Conservation (phyloP, 257 asterid genomes). For the Buddleja alternifolia region DNA sequence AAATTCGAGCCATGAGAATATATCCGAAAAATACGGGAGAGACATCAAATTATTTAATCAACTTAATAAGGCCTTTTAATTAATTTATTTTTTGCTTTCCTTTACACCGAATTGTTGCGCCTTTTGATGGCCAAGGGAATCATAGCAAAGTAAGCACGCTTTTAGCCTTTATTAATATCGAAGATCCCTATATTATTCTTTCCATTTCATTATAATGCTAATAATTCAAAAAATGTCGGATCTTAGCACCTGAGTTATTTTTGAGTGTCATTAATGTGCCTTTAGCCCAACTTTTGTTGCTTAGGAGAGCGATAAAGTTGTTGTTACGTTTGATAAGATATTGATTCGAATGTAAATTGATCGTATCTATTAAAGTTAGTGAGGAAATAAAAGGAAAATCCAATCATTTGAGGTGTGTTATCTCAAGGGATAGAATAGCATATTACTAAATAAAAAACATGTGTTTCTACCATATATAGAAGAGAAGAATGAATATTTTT, state of each 20-base stretch:
- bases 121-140: constrained; percentile 47
- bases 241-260: background rate
- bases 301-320: constrained; percentile 14
- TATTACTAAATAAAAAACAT: no score
- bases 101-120: constrained; percentile 62
- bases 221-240: background rate
- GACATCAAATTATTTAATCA: constrained; percentile 4
- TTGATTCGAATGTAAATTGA: background rate
- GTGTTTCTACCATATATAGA: no score
- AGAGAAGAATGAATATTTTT: no score
- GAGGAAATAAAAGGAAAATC: background rate
- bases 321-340: background rate
- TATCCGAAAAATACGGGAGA: constrained; percentile 40
- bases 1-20: background rate
- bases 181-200: background rate
- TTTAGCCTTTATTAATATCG: constrained; percentile 27
- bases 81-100: constrained; percentile 20
- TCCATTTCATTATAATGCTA: background rate
- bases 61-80: background rate
- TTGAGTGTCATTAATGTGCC: constrained; percentile 9
- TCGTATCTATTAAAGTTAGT: background rate
- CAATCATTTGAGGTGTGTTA: background rate
- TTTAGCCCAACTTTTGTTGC: constrained; percentile 22
- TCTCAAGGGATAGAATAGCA: no score
- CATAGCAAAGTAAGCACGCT: constrained; percentile 59